phyloP scores from a whole-genome alignment of 768 basidiomycete species.

The Tulasnella sp. region DNA sequence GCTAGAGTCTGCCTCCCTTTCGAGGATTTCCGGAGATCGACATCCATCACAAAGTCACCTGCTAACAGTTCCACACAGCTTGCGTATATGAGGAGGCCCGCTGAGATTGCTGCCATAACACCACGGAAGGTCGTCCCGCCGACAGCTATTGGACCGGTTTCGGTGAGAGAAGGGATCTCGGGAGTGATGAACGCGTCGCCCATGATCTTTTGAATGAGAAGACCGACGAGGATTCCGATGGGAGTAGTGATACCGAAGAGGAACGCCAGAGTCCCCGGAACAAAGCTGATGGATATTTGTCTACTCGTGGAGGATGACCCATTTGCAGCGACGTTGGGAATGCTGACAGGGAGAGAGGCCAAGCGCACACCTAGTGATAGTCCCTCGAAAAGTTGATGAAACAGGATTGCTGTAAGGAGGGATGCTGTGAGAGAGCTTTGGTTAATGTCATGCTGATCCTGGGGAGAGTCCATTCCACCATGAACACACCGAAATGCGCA shows the following conservation, averaged over 20 bases:
- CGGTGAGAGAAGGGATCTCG: not conserved
- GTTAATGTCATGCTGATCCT: not conserved
- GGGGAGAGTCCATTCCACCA: not conserved
- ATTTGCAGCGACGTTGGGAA: not conserved
- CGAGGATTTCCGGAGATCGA: conserved; percentile 26
- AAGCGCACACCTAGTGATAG: conserved; percentile 74
- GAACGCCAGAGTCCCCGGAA: conserved; percentile 19
- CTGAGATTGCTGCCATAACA: conserved; percentile 68
- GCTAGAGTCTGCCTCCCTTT: conserved; percentile 40
- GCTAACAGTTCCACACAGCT: conserved; percentile 81
- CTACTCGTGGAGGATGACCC: not conserved
- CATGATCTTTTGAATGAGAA: conserved; percentile 22
- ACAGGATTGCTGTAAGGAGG: conserved; percentile 59
- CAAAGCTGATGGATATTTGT: conserved; percentile 4
- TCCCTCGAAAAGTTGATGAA: conserved; percentile 79
- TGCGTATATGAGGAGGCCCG: conserved; percentile 75
- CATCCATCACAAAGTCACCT: conserved; percentile 72
- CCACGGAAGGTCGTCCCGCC: conserved; percentile 33
- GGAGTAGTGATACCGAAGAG: conserved; percentile 56
- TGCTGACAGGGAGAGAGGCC: conserved; percentile 41
- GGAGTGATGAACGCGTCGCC: not conserved
- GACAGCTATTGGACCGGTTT: not conserved
- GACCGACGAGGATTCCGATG: conserved; percentile 49
- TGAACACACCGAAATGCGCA: conserved; percentile 52
- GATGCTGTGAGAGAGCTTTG: conserved; percentile 35